Evolutionary conservation across 2,329 filamentous ascomycete genomes (phyloP).

Genomic region (Ophiostoma sp.): DNA sequence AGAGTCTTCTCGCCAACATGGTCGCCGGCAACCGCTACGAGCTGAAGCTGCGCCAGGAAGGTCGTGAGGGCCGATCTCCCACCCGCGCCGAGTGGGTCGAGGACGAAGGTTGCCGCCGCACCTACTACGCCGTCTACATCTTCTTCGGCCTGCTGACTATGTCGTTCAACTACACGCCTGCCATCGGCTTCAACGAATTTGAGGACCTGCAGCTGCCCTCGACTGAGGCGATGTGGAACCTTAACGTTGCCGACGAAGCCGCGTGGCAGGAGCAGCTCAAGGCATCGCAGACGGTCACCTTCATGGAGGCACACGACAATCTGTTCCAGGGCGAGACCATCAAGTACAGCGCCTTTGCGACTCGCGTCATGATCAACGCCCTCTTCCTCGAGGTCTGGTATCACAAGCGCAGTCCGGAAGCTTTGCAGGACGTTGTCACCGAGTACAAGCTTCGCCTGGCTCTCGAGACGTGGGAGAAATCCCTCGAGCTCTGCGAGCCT

Average conservation of each 20-base stretch:
- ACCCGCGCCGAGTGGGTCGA: slow-evolving; percentile 91
- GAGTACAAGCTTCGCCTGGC: slow-evolving; percentile 97
- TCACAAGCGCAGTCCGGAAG: slow-evolving; percentile 97
- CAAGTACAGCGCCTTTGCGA: slow-evolving; percentile 94
- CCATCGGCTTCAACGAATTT: slow-evolving; percentile 97
- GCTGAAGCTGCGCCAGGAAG: slow-evolving; percentile 87
- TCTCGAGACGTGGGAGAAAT: slow-evolving; percentile 98
- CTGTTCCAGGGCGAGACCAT: slow-evolving; percentile 90
- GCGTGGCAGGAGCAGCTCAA: slow-evolving; percentile 80
- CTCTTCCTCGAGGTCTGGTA: slow-evolving; percentile 99
- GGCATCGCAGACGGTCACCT: slow-evolving; percentile 73
- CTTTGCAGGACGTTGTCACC: slow-evolving; percentile 92
- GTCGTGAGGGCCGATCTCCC: slow-evolving; percentile 72
- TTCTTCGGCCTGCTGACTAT: slow-evolving; percentile 95
- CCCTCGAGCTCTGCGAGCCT: slow-evolving; percentile 87
- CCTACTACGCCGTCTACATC: slow-evolving; percentile 98
- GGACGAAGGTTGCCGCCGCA: slow-evolving; percentile 92
- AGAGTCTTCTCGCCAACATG: slow-evolving; percentile 97
- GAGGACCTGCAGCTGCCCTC: slow-evolving; percentile 90
- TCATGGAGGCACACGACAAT: slow-evolving; percentile 91
- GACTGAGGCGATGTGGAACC: slow-evolving; percentile 91
- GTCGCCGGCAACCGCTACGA: slow-evolving; percentile 96
- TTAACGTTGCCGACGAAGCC: slow-evolving; percentile 73
- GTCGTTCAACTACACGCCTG: slow-evolving; percentile 96
- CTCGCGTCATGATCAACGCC: slow-evolving; percentile 97